Evolutionary conservation across 371 early-diverging fungal genomes (phyloP), one percentile per base, ranked within the genome.

Genomic region (Mortierella sp.): DNA sequence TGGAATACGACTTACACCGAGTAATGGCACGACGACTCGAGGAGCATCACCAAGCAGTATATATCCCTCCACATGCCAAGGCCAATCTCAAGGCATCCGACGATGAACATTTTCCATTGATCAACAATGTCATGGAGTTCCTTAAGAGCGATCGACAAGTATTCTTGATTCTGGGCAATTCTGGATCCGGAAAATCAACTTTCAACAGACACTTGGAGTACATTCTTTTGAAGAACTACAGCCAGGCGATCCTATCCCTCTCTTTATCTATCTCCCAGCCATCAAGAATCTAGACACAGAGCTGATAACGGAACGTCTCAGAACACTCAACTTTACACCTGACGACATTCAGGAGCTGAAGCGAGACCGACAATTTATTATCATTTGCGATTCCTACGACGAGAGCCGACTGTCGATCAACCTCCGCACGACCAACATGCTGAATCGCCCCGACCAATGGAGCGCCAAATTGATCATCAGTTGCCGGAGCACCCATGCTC

Each of bases 181-280:
- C 74, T 14, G 79, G 79, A 61, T 57, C 75, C 26, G 79, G 79
- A 31, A 79, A 79, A 61, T 71, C 79, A 59, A 79, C 79, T 43
- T 79, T 79, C 67, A 79, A 53, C 61, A 57, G 61, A 9, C 43
- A 74, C 13, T 48, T 79, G 16, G 79, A 74, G 19, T 4, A 69
- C 44, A 2, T 11, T 5, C 53, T 79, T 24, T 71, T 61, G 64
- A 19, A 51, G 8, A 40, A 69, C 0, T 79, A 79, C 72, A 44
- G 44, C 0, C 55, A 48, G 21, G 40, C 10, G 48, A 28, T 5
- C 53, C 11, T 5, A 80, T 80, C n/a, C 80, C 80, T 3, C 28
- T 80, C 21, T 53, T 59, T 48, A 54, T 80, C 72, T 43, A 64
- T 26, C 69, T 80, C 64, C 64, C 80, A 2, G 14, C 31, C 28